These are phyloP conservation scores for Hygrophorus pudorinus DNA, from an alignment of 768 basidiomycete genomes.

Conservation along the genomic window DNA sequence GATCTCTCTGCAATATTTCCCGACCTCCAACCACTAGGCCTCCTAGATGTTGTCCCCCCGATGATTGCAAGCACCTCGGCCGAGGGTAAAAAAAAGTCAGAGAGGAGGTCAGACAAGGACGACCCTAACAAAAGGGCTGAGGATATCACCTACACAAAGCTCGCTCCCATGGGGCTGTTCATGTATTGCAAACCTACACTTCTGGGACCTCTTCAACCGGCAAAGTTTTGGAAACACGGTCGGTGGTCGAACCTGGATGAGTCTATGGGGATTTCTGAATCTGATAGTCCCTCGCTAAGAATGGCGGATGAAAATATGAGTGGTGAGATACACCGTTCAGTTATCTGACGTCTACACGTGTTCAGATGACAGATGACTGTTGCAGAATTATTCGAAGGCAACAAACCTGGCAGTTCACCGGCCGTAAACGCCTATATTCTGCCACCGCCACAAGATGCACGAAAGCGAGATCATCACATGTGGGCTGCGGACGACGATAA, in stretches of 20 bases:
- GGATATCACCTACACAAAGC: conserved; percentile 65
- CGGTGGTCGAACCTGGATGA: conserved; percentile 60
- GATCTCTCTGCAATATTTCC: conserved; percentile 73
- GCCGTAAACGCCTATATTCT: conserved; percentile 26
- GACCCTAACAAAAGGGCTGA: conserved; percentile 72
- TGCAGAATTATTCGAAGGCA: conserved; percentile 31
- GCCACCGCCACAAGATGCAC: conserved; percentile 27
- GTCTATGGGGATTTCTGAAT: conserved; percentile 32
- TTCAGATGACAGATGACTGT: conserved; percentile 2
- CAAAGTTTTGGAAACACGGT: conserved; percentile 59
- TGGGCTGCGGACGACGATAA: conserved; percentile 78
- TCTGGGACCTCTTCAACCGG: conserved; percentile 75
- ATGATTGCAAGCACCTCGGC: conserved; percentile 12
- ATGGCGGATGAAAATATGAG: conserved; percentile 36
- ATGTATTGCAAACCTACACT: conserved; percentile 80
- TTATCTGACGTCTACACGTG: neutral
- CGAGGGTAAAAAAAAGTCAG: conserved; percentile 36
- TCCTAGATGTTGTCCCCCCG: conserved; percentile 38
- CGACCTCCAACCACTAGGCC: conserved; percentile 56
- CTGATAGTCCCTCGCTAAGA: conserved; percentile 28
- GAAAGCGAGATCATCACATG: conserved; percentile 28
- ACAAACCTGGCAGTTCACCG: conserved; percentile 19
- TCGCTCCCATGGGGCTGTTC: conserved; percentile 67
- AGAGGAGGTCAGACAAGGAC: conserved; percentile 51
- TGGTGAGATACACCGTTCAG: conserved; percentile 26